Base-by-base conservation (phyloP, 2,329 filamentous ascomycete species). In the Falciphora oryzae region DNA sequence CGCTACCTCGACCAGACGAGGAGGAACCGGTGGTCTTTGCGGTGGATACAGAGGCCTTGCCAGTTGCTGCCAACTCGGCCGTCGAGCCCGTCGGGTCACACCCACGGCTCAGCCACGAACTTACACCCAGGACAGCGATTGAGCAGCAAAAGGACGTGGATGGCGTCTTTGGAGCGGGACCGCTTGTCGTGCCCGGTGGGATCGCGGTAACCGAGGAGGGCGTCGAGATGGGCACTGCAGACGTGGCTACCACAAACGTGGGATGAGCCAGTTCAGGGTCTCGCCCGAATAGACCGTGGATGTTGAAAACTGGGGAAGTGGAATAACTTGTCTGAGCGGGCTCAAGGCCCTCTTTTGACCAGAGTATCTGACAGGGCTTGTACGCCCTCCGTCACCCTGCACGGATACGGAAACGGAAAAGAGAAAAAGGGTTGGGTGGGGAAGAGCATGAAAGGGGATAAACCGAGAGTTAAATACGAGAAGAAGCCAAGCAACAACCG, bases 201-300 rank as follows among this genome's bases (percentile, higher is more conserved):
- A 76, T 87, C 5, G 83, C 84, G 1, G 71, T 88, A 31, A 80
- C 81, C 3, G 84, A 88, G 70, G 84, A 86, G 70, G 82, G 80
- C 58, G 78, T 85, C 22, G 44, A 53, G 44, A 53, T 25, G 18
- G 44, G 44, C 7, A 53, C 10, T 53, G 44, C 44, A 53, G 44
- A 53, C 44, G 44, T 53, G 44, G 18, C 44, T 25, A 10, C 44
- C 44, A 53, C 44, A 11, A 53, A n/a, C 44, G 44, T 53, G 22
- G 44, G 44, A 53, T 53, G 44, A n/a, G 44, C 44, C 44, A n/a
- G 44, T 3, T n/a, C 44, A 53, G 44, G 22, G 44, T 11, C 44
- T 53, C 44, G 22, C 44, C 44, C 44, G 22, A 5, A 53, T 53
- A 53, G 44, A 25, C 6, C 44, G 22, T 53, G n/a, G 44, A 50